Percentiles rank a stretch among this genome's conserved stretches.
phyloP scores from a whole-genome alignment of 306 rosid genomes.

The Dryas drummondii region DNA sequence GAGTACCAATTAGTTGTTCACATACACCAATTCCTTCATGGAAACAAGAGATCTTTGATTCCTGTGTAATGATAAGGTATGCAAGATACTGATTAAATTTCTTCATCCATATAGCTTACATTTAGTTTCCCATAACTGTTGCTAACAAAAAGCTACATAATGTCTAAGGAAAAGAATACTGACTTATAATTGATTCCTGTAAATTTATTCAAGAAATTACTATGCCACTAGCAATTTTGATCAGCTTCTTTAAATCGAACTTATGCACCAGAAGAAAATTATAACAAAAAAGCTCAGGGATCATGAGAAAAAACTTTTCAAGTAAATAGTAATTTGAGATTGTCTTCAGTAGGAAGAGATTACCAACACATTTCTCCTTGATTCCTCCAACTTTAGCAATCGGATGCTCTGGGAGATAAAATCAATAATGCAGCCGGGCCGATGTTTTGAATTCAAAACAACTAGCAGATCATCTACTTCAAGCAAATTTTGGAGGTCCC shows the following conservation, averaged over 20 bases:
- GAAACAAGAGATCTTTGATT: conserved; percentile 68
- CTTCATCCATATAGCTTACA: neutral
- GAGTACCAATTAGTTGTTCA: conserved; percentile 85
- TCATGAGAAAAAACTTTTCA: neutral
- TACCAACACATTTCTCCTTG: conserved; percentile 66
- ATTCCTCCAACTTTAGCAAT: conserved; percentile 70
- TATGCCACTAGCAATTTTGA: neutral
- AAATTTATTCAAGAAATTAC: neutral
- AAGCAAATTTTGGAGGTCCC: conserved; percentile 65
- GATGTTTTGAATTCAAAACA: conserved; percentile 64
- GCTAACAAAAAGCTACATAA: neutral
- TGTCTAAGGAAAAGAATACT: neutral
- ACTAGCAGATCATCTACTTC: conserved; percentile 66
- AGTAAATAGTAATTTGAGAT: neutral
- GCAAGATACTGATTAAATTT: conserved; percentile 5
- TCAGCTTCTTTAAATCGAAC: neutral
- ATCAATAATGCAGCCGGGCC: conserved; percentile 73
- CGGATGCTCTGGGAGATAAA: conserved; percentile 72
- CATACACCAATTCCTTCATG: conserved; percentile 88
- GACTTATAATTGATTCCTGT: neutral
- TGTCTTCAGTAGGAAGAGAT: conserved; percentile 11
- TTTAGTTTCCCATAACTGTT: neutral
- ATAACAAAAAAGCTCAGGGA: no score
- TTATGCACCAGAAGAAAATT: neutral
- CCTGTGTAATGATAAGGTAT: conserved; percentile 45